These are phyloP conservation scores for Thermomucor indicae-seudaticae DNA, from an alignment of 371 early-diverging fungal species.

Conservation along the genomic window DNA sequence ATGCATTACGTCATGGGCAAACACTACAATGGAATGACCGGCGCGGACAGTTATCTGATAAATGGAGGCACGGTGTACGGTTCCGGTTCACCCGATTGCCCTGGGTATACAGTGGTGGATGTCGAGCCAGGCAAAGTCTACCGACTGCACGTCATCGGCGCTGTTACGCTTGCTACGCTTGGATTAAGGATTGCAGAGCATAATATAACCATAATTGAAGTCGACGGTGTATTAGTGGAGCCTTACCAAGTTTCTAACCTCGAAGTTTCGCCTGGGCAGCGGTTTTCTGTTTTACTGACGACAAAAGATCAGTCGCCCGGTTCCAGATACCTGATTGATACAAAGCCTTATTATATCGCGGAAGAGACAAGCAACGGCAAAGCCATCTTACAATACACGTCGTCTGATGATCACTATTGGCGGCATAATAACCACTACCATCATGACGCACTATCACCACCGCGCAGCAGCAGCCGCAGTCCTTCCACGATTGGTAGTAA, in stretches of 20 bases:
- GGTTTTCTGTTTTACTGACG: slow-evolving; percentile 30
- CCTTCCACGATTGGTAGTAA: background rate
- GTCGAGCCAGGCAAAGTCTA: slow-evolving; percentile 29
- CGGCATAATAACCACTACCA: background rate
- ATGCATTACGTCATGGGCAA: slow-evolving; percentile 22
- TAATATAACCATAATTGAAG: slow-evolving; percentile 36
- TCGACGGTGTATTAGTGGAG: slow-evolving; percentile 31
- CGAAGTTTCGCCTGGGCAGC: slow-evolving; percentile 38
- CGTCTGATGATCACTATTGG: background rate
- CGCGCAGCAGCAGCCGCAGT: background rate
- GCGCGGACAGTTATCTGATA: slow-evolving; percentile 34
- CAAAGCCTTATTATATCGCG: background rate
- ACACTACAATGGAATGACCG: slow-evolving; percentile 17
- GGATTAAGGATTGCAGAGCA: slow-evolving; percentile 30
- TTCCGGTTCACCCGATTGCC: slow-evolving; percentile 10
- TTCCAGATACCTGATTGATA: slow-evolving; percentile 4
- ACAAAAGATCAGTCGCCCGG: slow-evolving; percentile 10
- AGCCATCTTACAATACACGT: slow-evolving; percentile 1
- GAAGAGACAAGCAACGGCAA: slow-evolving; percentile 1
- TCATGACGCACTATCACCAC: background rate
- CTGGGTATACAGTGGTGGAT: slow-evolving; percentile 17
- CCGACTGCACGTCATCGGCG: slow-evolving; percentile 37
- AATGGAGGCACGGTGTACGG: slow-evolving; percentile 32
- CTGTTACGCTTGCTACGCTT: slow-evolving; percentile 23
- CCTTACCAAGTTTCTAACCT: slow-evolving; percentile 21